Evolutionary conservation across 2,329 filamentous ascomycete species (phyloP).

Genomic region (Rhynchosporium graminicola): DNA sequence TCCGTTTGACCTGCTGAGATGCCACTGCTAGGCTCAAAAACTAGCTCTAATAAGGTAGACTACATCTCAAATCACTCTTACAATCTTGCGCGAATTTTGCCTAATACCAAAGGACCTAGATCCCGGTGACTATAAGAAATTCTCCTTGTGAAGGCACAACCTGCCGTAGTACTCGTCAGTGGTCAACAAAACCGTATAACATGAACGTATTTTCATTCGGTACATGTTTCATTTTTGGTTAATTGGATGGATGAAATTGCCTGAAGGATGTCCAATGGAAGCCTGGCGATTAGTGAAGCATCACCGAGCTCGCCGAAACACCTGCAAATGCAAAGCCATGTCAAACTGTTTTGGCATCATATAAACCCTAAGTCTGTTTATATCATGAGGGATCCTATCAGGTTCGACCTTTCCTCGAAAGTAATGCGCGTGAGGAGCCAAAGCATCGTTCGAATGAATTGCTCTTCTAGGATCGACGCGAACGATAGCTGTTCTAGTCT

Average conservation of each 20-base stretch:
- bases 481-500: slow-evolving; percentile 6
- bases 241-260: slow-evolving; percentile 57
- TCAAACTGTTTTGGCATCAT: background rate
- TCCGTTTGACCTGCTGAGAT: too few species aligned
- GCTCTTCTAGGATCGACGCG: background rate
- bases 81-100: too few species aligned
- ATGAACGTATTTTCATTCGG: slow-evolving; percentile 90
- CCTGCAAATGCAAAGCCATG: slow-evolving; percentile 2
- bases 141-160: slow-evolving; percentile 92
- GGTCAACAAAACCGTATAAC: slow-evolving; percentile 54
- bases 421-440: background rate
- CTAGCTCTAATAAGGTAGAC: too few species aligned
- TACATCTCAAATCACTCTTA: too few species aligned
- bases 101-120: too few species aligned
- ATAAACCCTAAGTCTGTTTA: slow-evolving; percentile 5
- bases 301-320: slow-evolving; percentile 37
- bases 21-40: too few species aligned
- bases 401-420: background rate
- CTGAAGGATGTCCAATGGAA: slow-evolving; percentile 62
- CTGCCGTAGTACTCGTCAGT: slow-evolving; percentile 80
- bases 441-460: background rate
- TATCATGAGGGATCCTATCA: background rate
- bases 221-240: slow-evolving; percentile 83
- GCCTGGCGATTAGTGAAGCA: slow-evolving; percentile 47
- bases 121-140: slow-evolving; percentile 68